Evolutionary conservation across 148 eudicot genomes (phyloP).

Genomic region (Arbutus unedo): DNA sequence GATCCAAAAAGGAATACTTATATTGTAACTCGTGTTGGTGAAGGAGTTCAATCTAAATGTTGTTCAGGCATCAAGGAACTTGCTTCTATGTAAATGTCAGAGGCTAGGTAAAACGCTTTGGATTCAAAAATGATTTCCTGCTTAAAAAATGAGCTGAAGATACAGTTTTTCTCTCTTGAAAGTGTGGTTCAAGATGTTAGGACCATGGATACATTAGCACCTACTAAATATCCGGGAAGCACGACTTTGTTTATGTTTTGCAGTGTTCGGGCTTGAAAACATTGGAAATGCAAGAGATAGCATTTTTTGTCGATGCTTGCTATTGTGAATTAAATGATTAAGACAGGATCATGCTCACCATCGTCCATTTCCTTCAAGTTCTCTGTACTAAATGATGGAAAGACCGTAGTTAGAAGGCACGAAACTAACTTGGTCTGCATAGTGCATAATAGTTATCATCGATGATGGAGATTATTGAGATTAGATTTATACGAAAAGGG

Average conservation of each 20-base stretch:
- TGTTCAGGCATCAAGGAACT: background rate
- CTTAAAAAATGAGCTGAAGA: background rate
- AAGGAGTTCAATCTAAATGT: background rate
- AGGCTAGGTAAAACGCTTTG: background rate
- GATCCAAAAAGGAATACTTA: background rate
- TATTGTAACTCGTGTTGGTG: background rate
- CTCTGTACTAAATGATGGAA: background rate
- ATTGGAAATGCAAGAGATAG: background rate
- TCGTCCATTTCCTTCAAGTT: background rate
- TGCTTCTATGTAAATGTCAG: constrained; percentile 3
- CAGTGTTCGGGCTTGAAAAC: background rate
- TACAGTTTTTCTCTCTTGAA: background rate
- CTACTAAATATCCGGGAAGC: background rate
- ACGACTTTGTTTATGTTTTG: background rate
- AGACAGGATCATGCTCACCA: background rate
- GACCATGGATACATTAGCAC: too few relatives aligned
- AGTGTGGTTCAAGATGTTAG: background rate
- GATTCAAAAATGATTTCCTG: background rate
- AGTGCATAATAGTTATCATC: background rate
- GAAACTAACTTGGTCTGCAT: background rate
- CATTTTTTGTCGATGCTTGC: background rate
- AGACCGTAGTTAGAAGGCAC: background rate
- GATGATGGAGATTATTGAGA: too few relatives aligned
- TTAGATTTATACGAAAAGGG: background rate
- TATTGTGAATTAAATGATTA: background rate